Conservation (phyloP, 2,329 filamentous ascomycete species). For the Stemphylium lycopersici region DNA sequence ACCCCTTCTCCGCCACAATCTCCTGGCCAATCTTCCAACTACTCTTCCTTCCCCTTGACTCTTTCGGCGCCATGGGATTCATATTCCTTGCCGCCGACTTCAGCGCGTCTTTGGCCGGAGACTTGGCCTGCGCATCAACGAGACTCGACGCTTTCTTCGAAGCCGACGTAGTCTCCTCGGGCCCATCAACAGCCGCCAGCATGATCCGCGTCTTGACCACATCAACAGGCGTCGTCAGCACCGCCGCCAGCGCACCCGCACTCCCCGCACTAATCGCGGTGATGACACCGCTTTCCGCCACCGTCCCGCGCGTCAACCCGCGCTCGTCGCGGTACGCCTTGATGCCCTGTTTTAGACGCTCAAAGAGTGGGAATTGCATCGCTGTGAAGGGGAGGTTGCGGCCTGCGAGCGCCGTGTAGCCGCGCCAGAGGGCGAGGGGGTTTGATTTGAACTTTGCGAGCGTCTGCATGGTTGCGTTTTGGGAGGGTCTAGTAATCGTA, state of each 20-base stretch:
- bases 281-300: conserved; percentile 72
- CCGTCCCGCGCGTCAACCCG: conserved; percentile 46
- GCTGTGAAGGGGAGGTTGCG: conserved; percentile 88
- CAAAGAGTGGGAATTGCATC: conserved; percentile 87
- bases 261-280: conserved; percentile 75
- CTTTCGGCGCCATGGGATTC: not conserved
- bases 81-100: not conserved
- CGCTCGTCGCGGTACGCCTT: conserved; percentile 51
- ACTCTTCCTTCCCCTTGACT: conserved; percentile 33
- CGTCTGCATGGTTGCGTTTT: conserved; percentile 62
- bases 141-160: not conserved
- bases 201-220: conserved; percentile 91
- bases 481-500: conserved; percentile 7
- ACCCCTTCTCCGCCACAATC: conserved; percentile 70
- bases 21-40: conserved; percentile 67
- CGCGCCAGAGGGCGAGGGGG: conserved; percentile 65
- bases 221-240: conserved; percentile 87
- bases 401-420: conserved; percentile 81
- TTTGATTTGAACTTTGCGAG: conserved; percentile 62
- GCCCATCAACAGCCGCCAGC: conserved; percentile 59
- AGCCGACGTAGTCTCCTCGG: not conserved
- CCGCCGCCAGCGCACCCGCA: conserved; percentile 76
- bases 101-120: not conserved
- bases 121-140: not conserved
- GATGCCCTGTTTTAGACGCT: conserved; percentile 67